Conservation (phyloP, 768 basidiomycete genomes). For the Pisolithus sp. region DNA sequence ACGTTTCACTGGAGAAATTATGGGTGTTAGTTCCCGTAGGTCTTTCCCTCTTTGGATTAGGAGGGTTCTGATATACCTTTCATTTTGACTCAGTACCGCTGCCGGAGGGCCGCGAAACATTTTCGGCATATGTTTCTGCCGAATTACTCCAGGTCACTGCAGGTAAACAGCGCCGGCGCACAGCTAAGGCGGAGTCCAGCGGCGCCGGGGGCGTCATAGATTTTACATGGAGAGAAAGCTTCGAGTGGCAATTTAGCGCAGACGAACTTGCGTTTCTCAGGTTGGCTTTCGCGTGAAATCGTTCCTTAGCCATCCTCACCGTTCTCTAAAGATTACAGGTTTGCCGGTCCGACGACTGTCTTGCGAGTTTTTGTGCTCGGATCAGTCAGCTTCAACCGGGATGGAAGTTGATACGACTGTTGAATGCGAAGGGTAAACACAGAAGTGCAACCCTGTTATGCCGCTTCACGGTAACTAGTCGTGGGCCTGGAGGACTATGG, state of each 20-base stretch:
- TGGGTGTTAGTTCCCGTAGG: slow-evolving; percentile 42
- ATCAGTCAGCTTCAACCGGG: slow-evolving; percentile 40
- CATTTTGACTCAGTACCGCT: slow-evolving; percentile 34
- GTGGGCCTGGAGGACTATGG: not conserved
- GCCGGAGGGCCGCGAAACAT: slow-evolving; percentile 34
- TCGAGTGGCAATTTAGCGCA: slow-evolving; percentile 44
- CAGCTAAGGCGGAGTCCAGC: slow-evolving; percentile 34
- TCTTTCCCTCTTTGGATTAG: slow-evolving; percentile 3
- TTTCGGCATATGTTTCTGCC: slow-evolving; percentile 38
- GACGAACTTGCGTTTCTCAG: slow-evolving; percentile 51
- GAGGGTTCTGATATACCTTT: not conserved
- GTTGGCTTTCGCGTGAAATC: slow-evolving; percentile 22
- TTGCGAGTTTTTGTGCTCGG: slow-evolving; percentile 51
- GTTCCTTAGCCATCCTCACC: not conserved
- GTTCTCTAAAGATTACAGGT: slow-evolving; percentile 6
- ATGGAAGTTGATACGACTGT: slow-evolving; percentile 44
- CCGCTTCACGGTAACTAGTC: slow-evolving; percentile 13
- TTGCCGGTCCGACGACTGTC: slow-evolving; percentile 32
- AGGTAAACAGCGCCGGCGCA: slow-evolving; percentile 38
- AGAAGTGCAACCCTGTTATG: slow-evolving; percentile 25
- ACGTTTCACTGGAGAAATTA: slow-evolving; percentile 28
- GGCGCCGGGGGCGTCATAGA: slow-evolving; percentile 30
- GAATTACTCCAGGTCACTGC: slow-evolving; percentile 39
- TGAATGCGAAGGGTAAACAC: slow-evolving; percentile 45
- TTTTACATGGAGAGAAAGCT: slow-evolving; percentile 35